Base-by-base conservation (phyloP, 345 rosid species). In the Gossypium stocksii region DNA sequence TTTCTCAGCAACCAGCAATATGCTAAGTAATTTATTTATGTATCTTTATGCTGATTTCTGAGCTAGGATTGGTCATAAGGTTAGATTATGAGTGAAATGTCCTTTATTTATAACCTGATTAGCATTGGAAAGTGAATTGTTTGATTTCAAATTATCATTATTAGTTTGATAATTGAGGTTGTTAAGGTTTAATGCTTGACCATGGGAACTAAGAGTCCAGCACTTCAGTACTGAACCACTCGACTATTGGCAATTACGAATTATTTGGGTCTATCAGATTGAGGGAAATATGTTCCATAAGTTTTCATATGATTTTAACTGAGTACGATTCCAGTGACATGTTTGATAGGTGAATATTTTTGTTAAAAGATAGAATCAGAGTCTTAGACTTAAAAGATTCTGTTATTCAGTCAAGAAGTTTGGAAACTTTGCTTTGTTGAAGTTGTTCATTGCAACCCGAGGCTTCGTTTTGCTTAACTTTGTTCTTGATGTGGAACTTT, bases 381-480 rank as follows among this genome's bases (percentile, higher is more conserved):
- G 38, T 71, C 49, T 56, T 48, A 20, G 38, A 20, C 38, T 71
- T 34, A 34, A 52, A n/a, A n/a, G 86, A 45, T 58, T 22, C 29
- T 58, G 23, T 58, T 58, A 22, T 58, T 58, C 34, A 23, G 38
- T 59, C 17, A 13, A 1, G 41, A 71, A 12, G 64, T 71, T 56
- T 7, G 34, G 52, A 71, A 71, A 43, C 20, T 38, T 71, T 34
- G 12, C 51, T 56, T 20, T 57, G 7, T 12, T 29, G n/a, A 13
- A 44, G 29, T 23, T 48, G 52, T 75, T 61, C 48, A 7, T 49
- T 62, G 59, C 76, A 48, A 17, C 13, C 13, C 70, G 7, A 61
- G 9, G 58, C 46, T 34, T 29, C 12, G 8, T 25, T 73, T 63
- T 63, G 20, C 65, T 57, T 56, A 43, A 29, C 14, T 71, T 41